A percentile compares a stretch with the other conserved stretches of the same genome.
Conservation (phyloP, 192 early-diverging fungal species). For the Funneliformis geosporum region DNA sequence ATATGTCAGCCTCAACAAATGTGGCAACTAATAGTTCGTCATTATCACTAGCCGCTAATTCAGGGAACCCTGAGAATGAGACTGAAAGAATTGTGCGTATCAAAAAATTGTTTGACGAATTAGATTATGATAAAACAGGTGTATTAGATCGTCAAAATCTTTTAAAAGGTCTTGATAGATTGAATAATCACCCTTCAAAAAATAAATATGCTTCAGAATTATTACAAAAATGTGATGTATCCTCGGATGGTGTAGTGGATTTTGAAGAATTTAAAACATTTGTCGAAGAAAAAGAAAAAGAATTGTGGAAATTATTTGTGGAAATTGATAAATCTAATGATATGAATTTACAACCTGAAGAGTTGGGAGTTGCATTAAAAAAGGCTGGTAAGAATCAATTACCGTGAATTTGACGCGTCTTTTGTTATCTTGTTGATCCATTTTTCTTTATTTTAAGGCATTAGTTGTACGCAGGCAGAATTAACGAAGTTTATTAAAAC, state of each 20-base stretch:
- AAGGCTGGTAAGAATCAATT: constrained; percentile 46
- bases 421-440: neutral
- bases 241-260: constrained; percentile 39
- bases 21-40: no score
- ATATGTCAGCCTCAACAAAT: neutral
- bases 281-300: constrained; percentile 65
- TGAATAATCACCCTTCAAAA: constrained; percentile 46
- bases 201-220: constrained; percentile 49
- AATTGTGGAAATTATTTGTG: constrained; percentile 63
- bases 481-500: constrained; percentile 58
- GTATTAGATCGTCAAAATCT: constrained; percentile 43
- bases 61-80: constrained; percentile 27
- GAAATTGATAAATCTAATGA: constrained; percentile 65
- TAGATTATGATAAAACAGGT: constrained; percentile 37
- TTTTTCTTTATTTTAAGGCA: constrained; percentile 32
- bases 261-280: constrained; percentile 63
- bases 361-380: constrained; percentile 56
- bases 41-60: no score
- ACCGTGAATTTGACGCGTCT: neutral
- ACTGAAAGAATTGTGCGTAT: constrained; percentile 41
- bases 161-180: constrained; percentile 39
- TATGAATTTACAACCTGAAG: constrained; percentile 51
- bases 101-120: constrained; percentile 40
- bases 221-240: constrained; percentile 42
- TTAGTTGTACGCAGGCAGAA: constrained; percentile 60